Conservation (phyloP, 441 rosid genomes). For the Pelargonium myrrhifolium region DNA sequence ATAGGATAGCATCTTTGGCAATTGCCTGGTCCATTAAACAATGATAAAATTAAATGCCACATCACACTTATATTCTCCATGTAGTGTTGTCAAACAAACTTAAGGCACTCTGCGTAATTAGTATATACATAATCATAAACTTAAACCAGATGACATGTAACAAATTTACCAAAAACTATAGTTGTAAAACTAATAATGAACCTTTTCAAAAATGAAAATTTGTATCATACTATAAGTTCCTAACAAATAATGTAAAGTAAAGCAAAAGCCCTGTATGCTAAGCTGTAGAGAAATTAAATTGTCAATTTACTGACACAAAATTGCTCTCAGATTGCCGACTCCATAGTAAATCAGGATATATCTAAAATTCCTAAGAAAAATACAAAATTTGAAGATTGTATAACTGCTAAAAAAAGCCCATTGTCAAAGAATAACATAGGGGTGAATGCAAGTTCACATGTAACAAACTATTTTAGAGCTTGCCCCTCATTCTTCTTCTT, state of each 20-base stretch:
- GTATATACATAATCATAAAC: background rate
- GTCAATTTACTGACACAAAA: background rate
- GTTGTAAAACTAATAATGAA: background rate
- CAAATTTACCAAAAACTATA: background rate
- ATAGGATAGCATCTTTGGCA: slow-evolving; percentile 66
- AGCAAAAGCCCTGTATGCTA: background rate
- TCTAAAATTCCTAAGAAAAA: too few relatives aligned
- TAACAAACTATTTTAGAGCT: too few relatives aligned
- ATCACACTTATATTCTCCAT: slow-evolving; percentile 8
- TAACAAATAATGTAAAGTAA: background rate
- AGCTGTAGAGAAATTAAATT: background rate
- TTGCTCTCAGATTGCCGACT: background rate
- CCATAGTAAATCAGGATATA: background rate
- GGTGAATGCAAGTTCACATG: too few relatives aligned
- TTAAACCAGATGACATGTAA: background rate
- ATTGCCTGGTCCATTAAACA: slow-evolving; percentile 53
- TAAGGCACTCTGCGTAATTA: background rate
- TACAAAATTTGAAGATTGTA: too few relatives aligned
- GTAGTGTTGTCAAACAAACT: background rate
- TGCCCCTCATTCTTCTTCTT: too few relatives aligned
- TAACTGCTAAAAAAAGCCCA: too few relatives aligned
- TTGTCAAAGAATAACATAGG: too few relatives aligned
- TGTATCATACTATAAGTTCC: background rate
- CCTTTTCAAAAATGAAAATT: background rate
- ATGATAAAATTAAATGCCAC: slow-evolving; percentile 11